phyloP scores from a whole-genome alignment of 129 eudicot species.

The Solidago caesia region DNA sequence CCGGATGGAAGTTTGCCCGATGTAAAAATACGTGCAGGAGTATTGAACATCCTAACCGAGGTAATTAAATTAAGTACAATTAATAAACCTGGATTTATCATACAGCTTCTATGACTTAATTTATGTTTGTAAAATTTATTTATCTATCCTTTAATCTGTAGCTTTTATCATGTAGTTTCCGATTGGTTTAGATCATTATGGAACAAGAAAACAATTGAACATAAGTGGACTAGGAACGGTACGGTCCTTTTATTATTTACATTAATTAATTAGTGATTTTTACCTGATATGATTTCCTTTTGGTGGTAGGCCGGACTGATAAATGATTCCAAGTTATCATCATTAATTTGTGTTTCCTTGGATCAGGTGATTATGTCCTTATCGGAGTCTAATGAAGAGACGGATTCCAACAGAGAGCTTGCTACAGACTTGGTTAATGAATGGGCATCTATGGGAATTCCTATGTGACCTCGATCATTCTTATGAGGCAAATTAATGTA shows the following conservation, averaged over 20 bases:
- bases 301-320: background rate
- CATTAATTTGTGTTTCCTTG: background rate
- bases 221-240: conserved; percentile 96
- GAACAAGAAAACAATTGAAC: conserved; percentile 75
- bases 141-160: background rate
- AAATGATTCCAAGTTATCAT: background rate
- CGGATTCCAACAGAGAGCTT: conserved; percentile 80
- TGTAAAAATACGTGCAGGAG: conserved; percentile 86
- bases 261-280: background rate
- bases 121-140: conserved; percentile 21
- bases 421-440: conserved; percentile 94
- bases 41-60: conserved; percentile 79
- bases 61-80: conserved; percentile 19
- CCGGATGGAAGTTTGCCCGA: conserved; percentile 99
- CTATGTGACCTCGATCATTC: background rate
- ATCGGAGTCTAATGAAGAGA: conserved; percentile 94
- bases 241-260: background rate
- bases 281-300: background rate
- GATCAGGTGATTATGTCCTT: conserved; percentile 89
- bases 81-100: conserved; percentile 17
- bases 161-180: conserved; percentile 55
- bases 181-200: conserved; percentile 80
- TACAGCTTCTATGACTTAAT: background rate
- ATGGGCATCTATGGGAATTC: conserved; percentile 59
- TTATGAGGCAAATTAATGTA: no score